Base-by-base conservation (phyloP, 306 rosid genomes). In the Oemleria cerasiformis region DNA sequence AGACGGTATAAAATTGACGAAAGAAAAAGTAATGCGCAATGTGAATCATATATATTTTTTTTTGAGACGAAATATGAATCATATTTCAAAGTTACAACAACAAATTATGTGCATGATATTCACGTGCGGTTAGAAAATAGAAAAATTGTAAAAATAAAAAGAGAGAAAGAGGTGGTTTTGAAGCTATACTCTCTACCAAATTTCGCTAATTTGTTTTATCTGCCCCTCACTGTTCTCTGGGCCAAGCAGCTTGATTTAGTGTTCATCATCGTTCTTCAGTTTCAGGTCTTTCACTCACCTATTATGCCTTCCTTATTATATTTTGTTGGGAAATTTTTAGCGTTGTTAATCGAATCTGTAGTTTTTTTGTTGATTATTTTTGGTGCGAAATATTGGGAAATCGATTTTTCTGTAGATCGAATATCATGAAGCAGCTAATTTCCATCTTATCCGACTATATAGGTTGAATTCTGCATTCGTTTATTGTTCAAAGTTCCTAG, bases 191-290 rank as follows among this genome's bases (percentile, higher is more conserved):
- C n/a, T 42, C 36, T 48, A 40, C 63, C 57, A 45, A 67, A 78
- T 60, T 40, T 36, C 41, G 11, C 65, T 1, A 41, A 54, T 51
- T 16, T 7, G 34, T 51, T 70, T 42, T 45, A 56, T 55, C 47
- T 8, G 6, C 7, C 39, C 47, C 9, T 55, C 39, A 57, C 43
- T 71, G 12, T 56, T 72, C 71, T 71, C 30, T 65, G 65, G 34
- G 43, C 38, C 63, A 16, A 42, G 44, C 67, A 17, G 19, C 71
- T 19, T 41, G 68, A 51, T 63, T 65, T 72, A 69, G 84, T 78
- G 65, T 78, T 47, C 64, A 38, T 79, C 76, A 41, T 49, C 69
- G 65, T 68, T 58, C 67, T 63, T 69, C 72, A 43, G 38, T 15
- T 74, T 53, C 62, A 43, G 82, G 86, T 79, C 36, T 39, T 6